Base-by-base conservation (phyloP, 2,329 filamentous ascomycete genomes). In the Penicillium decumbens region DNA sequence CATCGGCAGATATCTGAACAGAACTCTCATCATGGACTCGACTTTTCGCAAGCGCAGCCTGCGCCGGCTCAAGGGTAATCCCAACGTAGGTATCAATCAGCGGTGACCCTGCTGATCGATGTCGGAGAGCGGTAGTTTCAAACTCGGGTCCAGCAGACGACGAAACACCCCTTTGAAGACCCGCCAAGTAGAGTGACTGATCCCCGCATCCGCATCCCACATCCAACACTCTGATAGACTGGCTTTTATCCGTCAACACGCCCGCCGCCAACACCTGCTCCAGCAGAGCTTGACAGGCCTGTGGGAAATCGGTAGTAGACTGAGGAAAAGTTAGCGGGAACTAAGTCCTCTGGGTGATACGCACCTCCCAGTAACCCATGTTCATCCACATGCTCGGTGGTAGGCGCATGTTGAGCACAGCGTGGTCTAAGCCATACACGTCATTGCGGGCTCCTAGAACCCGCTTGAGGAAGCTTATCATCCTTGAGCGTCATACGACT, bases 311-410 rank as follows among this genome's bases (percentile, higher is more conserved):
- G 38, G 46, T 67, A 56, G 40, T 56, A 37, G 65, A 61, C 61
- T 58, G 57, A n/a, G 51, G 15, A 18, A 1, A 23, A 4, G 18
- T 39, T 39, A 55, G 40, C 24, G 45, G 25, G 28, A 32, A 18
- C 37, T 23, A 23, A 42, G 9, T 8, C 15, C 15, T 18, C 15
- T 18, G 9, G 24, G 12, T 20, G 8, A 33, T 1, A 54, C 56
- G 41, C 49, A 69, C 76, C 61, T 74, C 76, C 80, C 80, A 83
- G 51, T 79, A 82, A 0, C 80, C 80, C 67, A 83, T 75, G 49
- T 82, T 83, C 79, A 83, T 83, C 80, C 80, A 83, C 79, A 82
- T 80, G n/a, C 72, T 73, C 4, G 74, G 67, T 1, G 75, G 74
- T 1, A 77, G 60, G 15, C 71, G 65, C 20, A 80, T 54, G 56